A percentile compares a stretch with the other conserved stretches of the same genome.
Conservation (phyloP, 2,329 filamentous ascomycete species). For the Parastagonospora avenae region DNA sequence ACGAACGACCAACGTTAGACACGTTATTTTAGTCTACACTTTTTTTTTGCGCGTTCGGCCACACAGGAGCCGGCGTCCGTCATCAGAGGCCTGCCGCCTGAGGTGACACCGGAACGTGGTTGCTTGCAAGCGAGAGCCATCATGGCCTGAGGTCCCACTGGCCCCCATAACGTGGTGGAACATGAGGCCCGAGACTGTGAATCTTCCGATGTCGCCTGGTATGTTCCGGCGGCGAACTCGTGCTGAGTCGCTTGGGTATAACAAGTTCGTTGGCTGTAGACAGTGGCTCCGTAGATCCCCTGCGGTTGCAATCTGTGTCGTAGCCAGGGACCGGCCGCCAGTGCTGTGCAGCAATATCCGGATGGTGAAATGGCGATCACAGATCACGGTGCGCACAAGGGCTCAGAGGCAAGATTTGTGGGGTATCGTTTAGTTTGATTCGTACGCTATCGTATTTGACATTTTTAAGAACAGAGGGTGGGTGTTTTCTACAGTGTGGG, state of each 20-base stretch:
- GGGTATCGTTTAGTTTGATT: slow-evolving; percentile 25
- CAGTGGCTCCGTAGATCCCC: not conserved
- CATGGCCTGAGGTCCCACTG: not conserved
- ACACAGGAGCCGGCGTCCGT: too few species aligned
- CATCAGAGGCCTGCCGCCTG: too few species aligned
- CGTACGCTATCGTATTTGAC: slow-evolving; percentile 14
- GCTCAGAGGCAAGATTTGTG: slow-evolving; percentile 7
- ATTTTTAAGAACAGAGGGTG: slow-evolving; percentile 5
- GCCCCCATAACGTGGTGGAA: not conserved
- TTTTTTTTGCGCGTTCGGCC: too few species aligned
- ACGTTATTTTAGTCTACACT: too few species aligned
- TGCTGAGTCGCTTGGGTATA: slow-evolving; percentile 26
- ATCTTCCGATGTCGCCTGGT: slow-evolving; percentile 13
- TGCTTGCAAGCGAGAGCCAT: not conserved
- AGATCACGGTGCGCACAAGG: slow-evolving; percentile 1
- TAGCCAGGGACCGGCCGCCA: not conserved
- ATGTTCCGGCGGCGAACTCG: slow-evolving; percentile 2
- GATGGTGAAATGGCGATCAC: slow-evolving; percentile 1
- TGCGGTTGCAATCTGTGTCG: not conserved
- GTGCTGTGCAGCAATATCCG: slow-evolving; percentile 8
- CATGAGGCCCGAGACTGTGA: not conserved
- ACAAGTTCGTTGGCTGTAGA: slow-evolving; percentile 5
- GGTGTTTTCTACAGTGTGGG: slow-evolving; percentile 21
- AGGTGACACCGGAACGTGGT: not conserved
- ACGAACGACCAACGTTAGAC: too few species aligned